Evolutionary conservation across 352 stramenopile genomes (phyloP), one percentile per base, ranked within the genome.

Genomic region (Elongisporangium anandrum): DNA sequence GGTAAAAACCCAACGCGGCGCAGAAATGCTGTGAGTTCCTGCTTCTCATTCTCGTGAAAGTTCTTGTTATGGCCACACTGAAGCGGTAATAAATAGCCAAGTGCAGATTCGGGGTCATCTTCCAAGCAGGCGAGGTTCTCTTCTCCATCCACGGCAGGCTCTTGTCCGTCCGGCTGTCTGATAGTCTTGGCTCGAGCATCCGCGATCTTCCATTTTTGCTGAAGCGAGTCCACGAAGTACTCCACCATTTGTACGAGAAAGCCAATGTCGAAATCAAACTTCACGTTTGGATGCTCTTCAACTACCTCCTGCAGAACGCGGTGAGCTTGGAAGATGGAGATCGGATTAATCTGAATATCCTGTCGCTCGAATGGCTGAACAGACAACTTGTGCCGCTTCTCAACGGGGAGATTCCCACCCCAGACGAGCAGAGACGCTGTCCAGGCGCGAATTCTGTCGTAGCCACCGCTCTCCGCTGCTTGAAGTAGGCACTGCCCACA

Each of bases 41-140:
- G 58, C 56, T 94, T 93, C 57, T 95, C 87, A 3, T 58, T 57
- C 20, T 93, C 82, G 39, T 79, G 73, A 47, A 90, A 94, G 59
- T 91, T 90, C 54, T 88, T 87, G 64, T 96, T 96, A 59, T 96
- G 87, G 8, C 85, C 87, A 47, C 87, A 96, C 52, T 91, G 87
- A 12, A 96, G 62, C 13, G 79, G 69, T 20, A 96, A 64, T 13
- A 96, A 66, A 7, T 63, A 75, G 5, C 85, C 87, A 10, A 88
- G 57, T 12, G 74, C 70, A 0, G 62, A 47, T 56, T 82, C 66
- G 2, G 13, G 20, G 10, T 59, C 52, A 7, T 29, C 24, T n/a
- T 50, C 50, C 4, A 29, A 29, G 10, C n/a, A 22, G 16, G 22
- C 20, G 4, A 47, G 6, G 15, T 1, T 23, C 2, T n/a, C n/a